Percentiles rank a stretch among this genome's conserved stretches.
Evolutionary conservation across 108 stramenopile species (phyloP).

Genomic region (Chaetoceros tenuissimus): DNA sequence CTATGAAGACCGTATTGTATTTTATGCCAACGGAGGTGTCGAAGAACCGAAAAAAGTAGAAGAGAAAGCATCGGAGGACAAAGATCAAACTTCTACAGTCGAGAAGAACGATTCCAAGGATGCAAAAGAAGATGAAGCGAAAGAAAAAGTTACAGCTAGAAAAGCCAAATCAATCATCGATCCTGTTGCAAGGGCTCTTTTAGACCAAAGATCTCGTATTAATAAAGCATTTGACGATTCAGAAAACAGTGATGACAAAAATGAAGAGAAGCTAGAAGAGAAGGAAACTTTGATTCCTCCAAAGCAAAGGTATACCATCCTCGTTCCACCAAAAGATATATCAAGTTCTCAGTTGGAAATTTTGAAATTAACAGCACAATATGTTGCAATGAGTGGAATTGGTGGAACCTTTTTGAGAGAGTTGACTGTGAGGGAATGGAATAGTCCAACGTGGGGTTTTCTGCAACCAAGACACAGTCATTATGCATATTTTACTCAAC

Average conservation of each 20-base stretch:
- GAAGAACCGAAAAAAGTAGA: slow-evolving; percentile 52
- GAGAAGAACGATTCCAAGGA: slow-evolving; percentile 21
- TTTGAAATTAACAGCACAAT: slow-evolving; percentile 96
- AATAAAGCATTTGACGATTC: slow-evolving; percentile 8
- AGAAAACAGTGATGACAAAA: background rate
- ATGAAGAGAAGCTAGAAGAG: background rate
- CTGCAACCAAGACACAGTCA: slow-evolving; percentile 88
- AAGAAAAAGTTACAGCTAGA: slow-evolving; percentile 26
- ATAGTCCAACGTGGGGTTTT: slow-evolving; percentile 87
- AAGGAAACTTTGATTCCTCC: slow-evolving; percentile 8
- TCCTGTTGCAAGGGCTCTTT: slow-evolving; percentile 63
- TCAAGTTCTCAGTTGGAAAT: slow-evolving; percentile 75
- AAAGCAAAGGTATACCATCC: slow-evolving; percentile 13
- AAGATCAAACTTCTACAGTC: slow-evolving; percentile 8
- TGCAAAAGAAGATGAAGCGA: slow-evolving; percentile 9
- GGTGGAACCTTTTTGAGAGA: slow-evolving; percentile 73
- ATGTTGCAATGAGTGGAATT: slow-evolving; percentile 72
- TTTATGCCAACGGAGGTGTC: slow-evolving; percentile 61
- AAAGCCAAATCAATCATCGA: slow-evolving; percentile 61
- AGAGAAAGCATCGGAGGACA: slow-evolving; percentile 21
- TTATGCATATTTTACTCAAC: slow-evolving; percentile 91
- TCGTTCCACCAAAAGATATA: slow-evolving; percentile 70
- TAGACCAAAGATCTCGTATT: slow-evolving; percentile 43
- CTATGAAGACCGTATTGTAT: slow-evolving; percentile 88
- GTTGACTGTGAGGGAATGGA: slow-evolving; percentile 76